Conservation (phyloP, 73 alveolate species). For the Tetrahymena borealis region DNA sequence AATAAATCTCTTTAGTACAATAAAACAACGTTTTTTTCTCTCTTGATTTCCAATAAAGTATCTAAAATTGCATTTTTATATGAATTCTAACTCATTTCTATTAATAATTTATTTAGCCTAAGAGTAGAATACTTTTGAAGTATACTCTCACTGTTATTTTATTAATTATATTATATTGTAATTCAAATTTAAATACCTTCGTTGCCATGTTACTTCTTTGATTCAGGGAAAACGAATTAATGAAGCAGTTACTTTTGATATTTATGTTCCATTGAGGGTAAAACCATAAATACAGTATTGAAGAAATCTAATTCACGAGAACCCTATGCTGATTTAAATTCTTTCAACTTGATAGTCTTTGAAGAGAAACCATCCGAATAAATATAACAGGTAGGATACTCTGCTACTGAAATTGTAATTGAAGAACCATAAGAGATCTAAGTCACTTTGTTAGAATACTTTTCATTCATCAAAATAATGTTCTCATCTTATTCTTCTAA, state of each 20-base stretch:
- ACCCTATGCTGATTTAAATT: not conserved
- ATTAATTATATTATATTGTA: not conserved
- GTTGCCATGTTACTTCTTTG: not conserved
- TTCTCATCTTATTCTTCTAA: not conserved
- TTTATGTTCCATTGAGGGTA: not conserved
- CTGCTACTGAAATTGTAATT: not conserved
- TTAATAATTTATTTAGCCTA: too few relatives aligned
- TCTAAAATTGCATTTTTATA: too few relatives aligned
- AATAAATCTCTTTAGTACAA: too few relatives aligned
- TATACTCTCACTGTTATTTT: not conserved
- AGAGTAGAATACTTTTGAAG: not conserved
- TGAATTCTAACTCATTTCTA: too few relatives aligned
- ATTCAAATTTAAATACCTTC: not conserved
- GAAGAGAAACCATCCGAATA: not conserved
- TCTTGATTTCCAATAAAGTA: too few relatives aligned
- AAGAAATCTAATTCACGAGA: not conserved
- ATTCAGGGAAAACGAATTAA: not conserved
- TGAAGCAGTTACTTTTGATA: not conserved
- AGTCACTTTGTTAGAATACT: not conserved
- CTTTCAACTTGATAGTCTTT: not conserved
- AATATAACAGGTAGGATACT: not conserved
- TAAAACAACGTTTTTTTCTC: too few relatives aligned
- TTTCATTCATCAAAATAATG: not conserved
- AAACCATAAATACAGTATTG: not conserved
- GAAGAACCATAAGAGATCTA: not conserved